Evolutionary conservation across 306 rosid genomes (phyloP).

Genomic region (Boehmeria nivea): DNA sequence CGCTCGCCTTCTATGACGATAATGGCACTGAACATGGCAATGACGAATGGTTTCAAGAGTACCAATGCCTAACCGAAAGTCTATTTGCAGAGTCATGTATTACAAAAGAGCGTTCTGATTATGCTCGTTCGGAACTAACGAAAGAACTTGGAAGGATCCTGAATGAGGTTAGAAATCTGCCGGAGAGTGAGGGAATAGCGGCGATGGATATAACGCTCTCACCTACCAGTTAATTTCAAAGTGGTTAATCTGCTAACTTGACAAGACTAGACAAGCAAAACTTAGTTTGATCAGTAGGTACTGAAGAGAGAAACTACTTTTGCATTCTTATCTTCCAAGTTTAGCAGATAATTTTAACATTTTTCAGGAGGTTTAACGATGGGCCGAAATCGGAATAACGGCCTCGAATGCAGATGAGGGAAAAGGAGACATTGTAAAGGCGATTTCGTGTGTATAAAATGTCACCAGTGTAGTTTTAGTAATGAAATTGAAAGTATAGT

Average conservation of each 20-base stretch:
- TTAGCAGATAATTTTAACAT: no score
- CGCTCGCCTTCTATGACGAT: slow-evolving; percentile 43
- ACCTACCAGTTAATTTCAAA: slow-evolving; percentile 17
- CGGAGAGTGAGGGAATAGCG: slow-evolving; percentile 54
- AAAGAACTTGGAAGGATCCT: slow-evolving; percentile 70
- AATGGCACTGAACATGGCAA: slow-evolving; percentile 29
- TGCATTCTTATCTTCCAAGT: no score
- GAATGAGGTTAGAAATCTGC: slow-evolving; percentile 73
- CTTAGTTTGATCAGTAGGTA: background rate
- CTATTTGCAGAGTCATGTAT: slow-evolving; percentile 68
- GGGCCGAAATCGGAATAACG: no score
- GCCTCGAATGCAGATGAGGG: no score
- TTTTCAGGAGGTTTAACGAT: no score
- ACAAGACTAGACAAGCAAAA: slow-evolving; percentile 1
- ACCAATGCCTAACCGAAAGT: slow-evolving; percentile 60
- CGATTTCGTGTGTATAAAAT: no score
- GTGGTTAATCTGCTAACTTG: background rate
- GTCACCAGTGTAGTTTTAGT: no score
- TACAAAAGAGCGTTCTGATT: slow-evolving; percentile 81
- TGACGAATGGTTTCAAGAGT: slow-evolving; percentile 77
- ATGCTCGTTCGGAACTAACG: slow-evolving; percentile 53
- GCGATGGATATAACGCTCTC: slow-evolving; percentile 58
- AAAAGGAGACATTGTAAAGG: no score
- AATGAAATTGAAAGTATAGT: no score
- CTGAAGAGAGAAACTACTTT: no score